Base-by-base conservation (phyloP, 352 stramenopile species). In the Globisporangium ultimum region DNA sequence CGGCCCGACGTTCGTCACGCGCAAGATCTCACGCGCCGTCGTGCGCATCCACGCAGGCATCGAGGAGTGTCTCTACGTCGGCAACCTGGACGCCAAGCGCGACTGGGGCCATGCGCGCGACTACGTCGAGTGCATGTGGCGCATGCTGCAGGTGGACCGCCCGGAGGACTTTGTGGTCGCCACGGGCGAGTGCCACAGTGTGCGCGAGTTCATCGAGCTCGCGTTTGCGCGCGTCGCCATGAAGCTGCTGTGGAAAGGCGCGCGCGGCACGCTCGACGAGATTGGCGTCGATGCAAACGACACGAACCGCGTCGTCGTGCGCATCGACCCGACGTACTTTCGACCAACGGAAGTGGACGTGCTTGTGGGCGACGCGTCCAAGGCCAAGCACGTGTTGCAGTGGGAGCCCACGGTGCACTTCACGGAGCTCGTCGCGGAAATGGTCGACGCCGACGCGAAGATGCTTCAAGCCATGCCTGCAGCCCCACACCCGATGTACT, bases 61-160 rank as follows among this genome's bases (percentile, higher is more conserved):
- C 22, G 87, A 99, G 28, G 91, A 98, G 55, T 98, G 83, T 64
- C 75, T 99, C 12, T 99, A 98, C 72, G 85, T 99, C 32, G 87
- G 97, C 48, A 99, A 99, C 65, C 76, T 99, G 48, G 96, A 99
- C 67, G 87, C 97, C 4, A 93, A 98, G 72, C 95, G 97, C 63
- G 97, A 99, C 85, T 99, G 97, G 97, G 97, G 97, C 63, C 97
- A 99, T 76, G 97, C 97, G 17, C 84, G 89, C 53, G 97, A 99
- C 78, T 99, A 99, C 67, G 93, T 99, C 42, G 87, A 98, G 66
- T 98, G 97, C 59, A 99, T 99, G 97, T 99, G 97, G 97, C 88
- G 87, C 59, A 99, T 99, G 95, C 78, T 99, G 32, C 97, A 99
- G 80, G 70, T 85, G 28, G 64, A 78, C 1, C 62, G 48, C 3